Evolutionary conservation across 2,329 filamentous ascomycete species (phyloP).

Genomic region (Magnaporthiopsis poae): DNA sequence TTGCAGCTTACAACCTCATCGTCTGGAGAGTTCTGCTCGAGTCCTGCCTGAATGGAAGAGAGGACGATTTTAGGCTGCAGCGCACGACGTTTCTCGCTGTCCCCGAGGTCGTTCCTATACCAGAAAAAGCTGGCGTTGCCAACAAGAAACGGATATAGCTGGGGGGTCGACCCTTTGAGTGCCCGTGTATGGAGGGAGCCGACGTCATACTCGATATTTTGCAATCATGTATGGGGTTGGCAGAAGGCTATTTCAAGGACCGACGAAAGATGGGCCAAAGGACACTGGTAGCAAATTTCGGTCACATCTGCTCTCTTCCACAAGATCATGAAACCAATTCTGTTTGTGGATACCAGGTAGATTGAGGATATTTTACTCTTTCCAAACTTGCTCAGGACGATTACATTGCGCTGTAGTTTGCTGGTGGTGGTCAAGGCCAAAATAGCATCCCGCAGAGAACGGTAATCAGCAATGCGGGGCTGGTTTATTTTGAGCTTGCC

Average conservation of each 20-base stretch:
- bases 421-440: neutral
- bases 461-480: neutral
- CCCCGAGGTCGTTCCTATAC: conserved; percentile 32
- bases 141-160: neutral
- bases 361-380: neutral
- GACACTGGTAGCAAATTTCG: neutral
- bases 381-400: neutral
- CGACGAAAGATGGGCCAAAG: neutral
- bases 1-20: conserved; percentile 67
- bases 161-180: neutral
- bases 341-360: neutral
- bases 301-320: neutral
- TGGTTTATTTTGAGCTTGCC: neutral
- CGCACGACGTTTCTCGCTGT: conserved; percentile 49
- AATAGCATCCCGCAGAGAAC: neutral
- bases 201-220: neutral
- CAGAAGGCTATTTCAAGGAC: neutral
- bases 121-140: neutral
- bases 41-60: conserved; percentile 62
- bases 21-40: conserved; percentile 75
- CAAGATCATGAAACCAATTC: neutral
- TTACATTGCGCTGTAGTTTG: neutral
- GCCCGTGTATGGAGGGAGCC: neutral
- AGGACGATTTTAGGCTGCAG: conserved; percentile 59
- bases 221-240: neutral